Evolutionary conservation across 495 filamentous ascomycete genomes (phyloP).

Genomic region (Xylaria nigripes): DNA sequence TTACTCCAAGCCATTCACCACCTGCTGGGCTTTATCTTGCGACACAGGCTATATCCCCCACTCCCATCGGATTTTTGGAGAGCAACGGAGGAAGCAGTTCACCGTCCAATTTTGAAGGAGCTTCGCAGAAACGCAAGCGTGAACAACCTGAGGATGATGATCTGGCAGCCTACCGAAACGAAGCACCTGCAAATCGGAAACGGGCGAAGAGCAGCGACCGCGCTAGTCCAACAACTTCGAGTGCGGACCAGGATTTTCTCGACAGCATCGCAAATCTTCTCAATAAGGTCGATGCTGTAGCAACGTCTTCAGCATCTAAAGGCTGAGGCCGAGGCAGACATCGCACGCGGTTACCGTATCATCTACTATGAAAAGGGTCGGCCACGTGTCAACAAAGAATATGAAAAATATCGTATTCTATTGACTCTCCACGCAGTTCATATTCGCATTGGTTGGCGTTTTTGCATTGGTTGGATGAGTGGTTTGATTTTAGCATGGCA

Average conservation of each 20-base stretch:
- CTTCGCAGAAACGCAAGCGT: conserved; percentile 20
- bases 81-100: conserved; percentile 9
- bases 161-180: conserved; percentile 6
- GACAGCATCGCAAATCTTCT: conserved; percentile 19
- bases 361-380: background rate
- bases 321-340: background rate
- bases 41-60: background rate
- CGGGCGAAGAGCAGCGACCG: conserved; percentile 16
- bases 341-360: background rate
- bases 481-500: background rate
- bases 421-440: background rate
- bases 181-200: conserved; percentile 9
- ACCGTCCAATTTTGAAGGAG: conserved; percentile 1
- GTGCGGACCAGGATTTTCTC: conserved; percentile 15
- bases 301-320: background rate
- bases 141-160: conserved; percentile 12
- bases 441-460: conserved; percentile 1
- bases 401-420: background rate
- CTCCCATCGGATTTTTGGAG: background rate
- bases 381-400: background rate
- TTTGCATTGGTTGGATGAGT: background rate
- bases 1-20: conserved; percentile 14
- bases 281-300: conserved; percentile 6
- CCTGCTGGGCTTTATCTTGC: background rate
- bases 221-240: background rate